Base-by-base conservation (phyloP, 768 basidiomycete species). In the Termitomyces sp. region DNA sequence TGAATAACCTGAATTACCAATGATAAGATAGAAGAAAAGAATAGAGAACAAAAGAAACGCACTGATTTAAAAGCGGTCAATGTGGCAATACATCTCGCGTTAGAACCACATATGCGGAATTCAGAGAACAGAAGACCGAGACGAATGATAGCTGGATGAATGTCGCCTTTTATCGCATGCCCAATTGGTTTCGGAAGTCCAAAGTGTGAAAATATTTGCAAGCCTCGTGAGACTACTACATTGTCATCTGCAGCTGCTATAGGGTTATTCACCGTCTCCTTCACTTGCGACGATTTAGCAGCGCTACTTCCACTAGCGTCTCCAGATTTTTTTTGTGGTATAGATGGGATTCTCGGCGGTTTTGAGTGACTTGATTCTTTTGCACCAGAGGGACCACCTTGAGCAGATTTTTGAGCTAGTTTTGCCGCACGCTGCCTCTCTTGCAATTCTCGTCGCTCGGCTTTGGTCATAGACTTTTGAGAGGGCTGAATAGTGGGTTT, bases 61-160 rank as follows among this genome's bases (percentile, higher is more conserved):
- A 97, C 96, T 51, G 85, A 87, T 73, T 96, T 93, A 75, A 99
- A 95, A 7, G 90, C 89, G 37, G 83, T 84, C 60, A 98, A 74
- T 60, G 92, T 93, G 5, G 93, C 93, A 44, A 98, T 95, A 64
- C 93, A 95, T 57, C 97, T 78, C 6, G 97, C 96, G 70, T 99
- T 98, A 14, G 94, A 90, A 8, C 97, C 97, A 47, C 87, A 85
- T 60, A 98, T 88, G 68, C 86, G 87, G 74, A 98, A 98, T 62
- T 89, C 86, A 8, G 91, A 84, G 71, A 98, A 96, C 59, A 94
- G 84, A 30, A 98, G 76, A 10, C 91, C 95, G 9, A 98, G 83
- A 51, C 88, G 79, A 55, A 93, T 75, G 62, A 98, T 85, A 19
- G 83, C 83, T 28, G 95, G 97, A 66, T 98, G 97, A 40, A 98